phyloP scores from a whole-genome alignment of 768 basidiomycete species.

The Lactifluus pinguis region DNA sequence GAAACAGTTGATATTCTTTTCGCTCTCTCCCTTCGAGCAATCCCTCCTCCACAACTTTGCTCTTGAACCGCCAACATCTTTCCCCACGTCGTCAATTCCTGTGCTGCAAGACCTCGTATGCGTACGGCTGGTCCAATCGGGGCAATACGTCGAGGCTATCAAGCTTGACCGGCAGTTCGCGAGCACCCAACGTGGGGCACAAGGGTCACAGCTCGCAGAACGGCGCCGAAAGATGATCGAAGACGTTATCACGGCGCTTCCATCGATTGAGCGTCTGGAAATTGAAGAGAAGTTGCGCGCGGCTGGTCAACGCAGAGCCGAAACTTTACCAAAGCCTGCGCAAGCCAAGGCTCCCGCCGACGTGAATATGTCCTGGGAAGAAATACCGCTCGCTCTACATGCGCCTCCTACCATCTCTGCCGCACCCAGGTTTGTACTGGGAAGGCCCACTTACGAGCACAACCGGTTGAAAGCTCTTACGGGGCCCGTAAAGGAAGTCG shows the following conservation, averaged over 20 bases:
- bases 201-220: conserved; percentile 32
- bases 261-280: conserved; percentile 51
- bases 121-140: conserved; percentile 65
- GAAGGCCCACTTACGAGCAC: conserved; percentile 5
- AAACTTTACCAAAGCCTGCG: conserved; percentile 5
- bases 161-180: conserved; percentile 60
- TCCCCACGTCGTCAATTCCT: conserved; percentile 42
- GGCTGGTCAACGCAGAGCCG: background rate
- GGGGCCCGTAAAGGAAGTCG: background rate
- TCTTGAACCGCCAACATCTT: conserved; percentile 40
- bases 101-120: conserved; percentile 72
- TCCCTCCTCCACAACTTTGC: conserved; percentile 47
- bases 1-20: conserved; percentile 52
- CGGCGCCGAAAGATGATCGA: conserved; percentile 64
- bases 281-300: conserved; percentile 47
- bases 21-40: conserved; percentile 60
- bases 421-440: conserved; percentile 12
- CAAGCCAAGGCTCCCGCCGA: conserved; percentile 23
- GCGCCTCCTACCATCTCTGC: conserved; percentile 4
- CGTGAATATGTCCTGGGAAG: conserved; percentile 60
- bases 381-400: conserved; percentile 27
- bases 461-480: background rate
- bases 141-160: conserved; percentile 62
- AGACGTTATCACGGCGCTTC: conserved; percentile 56
- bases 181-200: conserved; percentile 25